These are phyloP conservation scores for Beauveria australis DNA, from an alignment of 2,329 filamentous ascomycete species.

Conservation along the genomic window DNA sequence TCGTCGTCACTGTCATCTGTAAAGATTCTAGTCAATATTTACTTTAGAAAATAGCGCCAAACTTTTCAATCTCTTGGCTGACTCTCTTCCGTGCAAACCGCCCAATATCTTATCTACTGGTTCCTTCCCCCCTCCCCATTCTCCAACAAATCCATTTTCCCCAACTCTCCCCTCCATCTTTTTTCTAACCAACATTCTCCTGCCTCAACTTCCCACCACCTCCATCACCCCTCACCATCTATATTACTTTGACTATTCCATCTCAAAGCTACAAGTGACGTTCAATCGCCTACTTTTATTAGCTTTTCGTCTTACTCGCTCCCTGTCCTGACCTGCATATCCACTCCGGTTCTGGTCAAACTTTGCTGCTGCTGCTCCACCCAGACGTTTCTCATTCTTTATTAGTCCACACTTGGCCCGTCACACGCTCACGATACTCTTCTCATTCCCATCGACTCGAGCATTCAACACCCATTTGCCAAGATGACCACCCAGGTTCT, in stretches of 20 bases:
- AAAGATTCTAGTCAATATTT: too few species aligned
- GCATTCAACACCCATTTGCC: slow-evolving; percentile 8
- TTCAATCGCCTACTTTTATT: slow-evolving; percentile 2
- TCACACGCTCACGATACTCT: neutral
- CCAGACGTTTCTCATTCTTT: neutral
- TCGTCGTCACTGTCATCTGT: too few species aligned
- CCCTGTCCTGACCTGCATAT: neutral
- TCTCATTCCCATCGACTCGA: neutral
- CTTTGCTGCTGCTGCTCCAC: neutral
- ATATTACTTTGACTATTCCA: neutral
- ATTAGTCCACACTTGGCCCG: neutral
- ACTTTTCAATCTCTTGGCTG: too few species aligned
- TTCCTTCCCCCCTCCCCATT: neutral
- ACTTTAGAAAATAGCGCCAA: too few species aligned
- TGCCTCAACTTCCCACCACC: neutral
- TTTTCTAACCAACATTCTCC: neutral
- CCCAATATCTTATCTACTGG: neutral
- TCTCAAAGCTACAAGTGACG: neutral
- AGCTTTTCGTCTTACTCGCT: neutral
- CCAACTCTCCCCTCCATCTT: neutral
- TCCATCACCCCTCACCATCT: neutral
- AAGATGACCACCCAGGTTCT: slow-evolving; percentile 63
- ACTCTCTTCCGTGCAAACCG: too few species aligned
- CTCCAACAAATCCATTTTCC: neutral
- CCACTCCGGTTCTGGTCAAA: slow-evolving; percentile 4